Evolutionary conservation across 2,329 filamentous ascomycete genomes (phyloP).

Genomic region (Cordyceps cicadae): DNA sequence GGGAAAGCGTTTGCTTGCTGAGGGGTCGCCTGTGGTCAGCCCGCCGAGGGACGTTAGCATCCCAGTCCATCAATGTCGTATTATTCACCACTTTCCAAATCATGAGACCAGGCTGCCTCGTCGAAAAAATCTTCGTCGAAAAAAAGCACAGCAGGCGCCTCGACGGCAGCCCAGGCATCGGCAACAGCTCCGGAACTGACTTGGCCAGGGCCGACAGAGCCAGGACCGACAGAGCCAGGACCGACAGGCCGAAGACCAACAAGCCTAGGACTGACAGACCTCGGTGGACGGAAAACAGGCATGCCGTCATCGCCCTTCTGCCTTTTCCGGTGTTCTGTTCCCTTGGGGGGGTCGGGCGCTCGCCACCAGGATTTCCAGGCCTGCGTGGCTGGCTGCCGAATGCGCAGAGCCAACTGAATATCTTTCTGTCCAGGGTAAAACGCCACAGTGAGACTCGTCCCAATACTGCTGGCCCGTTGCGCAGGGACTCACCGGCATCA

Average conservation of each 20-base stretch:
- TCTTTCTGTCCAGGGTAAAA: slow-evolving; percentile 66
- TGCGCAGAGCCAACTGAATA: slow-evolving; percentile 77
- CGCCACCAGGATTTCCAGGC: background rate
- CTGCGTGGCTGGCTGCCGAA: slow-evolving; percentile 46
- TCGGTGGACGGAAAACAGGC: too few relatives aligned
- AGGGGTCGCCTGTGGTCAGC: too few relatives aligned
- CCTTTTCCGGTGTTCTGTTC: background rate
- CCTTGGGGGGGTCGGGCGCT: background rate
- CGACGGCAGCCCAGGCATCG: background rate
- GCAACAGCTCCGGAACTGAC: background rate
- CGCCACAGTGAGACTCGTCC: background rate
- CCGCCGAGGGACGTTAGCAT: background rate
- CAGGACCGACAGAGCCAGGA: background rate
- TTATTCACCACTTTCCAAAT: background rate
- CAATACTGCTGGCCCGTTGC: background rate
- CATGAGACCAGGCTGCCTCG: background rate
- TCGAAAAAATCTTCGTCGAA: background rate
- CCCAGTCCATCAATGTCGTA: background rate
- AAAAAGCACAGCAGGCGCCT: background rate
- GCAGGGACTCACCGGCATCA: slow-evolving; percentile 26
- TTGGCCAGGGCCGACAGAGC: background rate
- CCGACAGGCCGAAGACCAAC: too few relatives aligned
- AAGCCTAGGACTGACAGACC: too few relatives aligned
- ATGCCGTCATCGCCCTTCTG: background rate
- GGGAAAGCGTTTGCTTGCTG: background rate